Evolutionary conservation across 164 flowering plant genomes (phyloP).

Genomic region (Stephania japonica): DNA sequence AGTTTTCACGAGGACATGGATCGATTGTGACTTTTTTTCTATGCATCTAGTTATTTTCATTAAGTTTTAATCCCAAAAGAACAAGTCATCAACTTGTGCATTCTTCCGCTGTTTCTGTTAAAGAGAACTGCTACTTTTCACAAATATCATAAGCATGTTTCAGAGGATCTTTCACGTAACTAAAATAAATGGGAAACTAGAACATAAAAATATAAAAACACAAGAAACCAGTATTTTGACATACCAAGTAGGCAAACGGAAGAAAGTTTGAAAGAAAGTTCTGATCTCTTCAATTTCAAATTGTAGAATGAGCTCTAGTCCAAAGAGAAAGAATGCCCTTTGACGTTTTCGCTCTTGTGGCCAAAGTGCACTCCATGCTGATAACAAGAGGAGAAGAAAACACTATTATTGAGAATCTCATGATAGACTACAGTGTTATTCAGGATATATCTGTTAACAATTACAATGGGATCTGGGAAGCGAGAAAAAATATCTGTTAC

Average conservation of each 20-base stretch:
- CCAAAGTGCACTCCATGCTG: slow-evolving; percentile 98
- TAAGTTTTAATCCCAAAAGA: neutral
- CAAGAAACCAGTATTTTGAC: neutral
- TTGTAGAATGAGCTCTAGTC: slow-evolving; percentile 81
- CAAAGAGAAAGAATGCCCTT: slow-evolving; percentile 93
- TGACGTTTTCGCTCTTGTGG: slow-evolving; percentile 95
- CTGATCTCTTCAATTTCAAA: slow-evolving; percentile 87
- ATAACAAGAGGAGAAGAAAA: neutral
- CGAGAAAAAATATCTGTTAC: neutral
- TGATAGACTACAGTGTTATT: neutral
- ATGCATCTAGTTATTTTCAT: neutral
- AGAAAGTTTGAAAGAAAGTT: slow-evolving; percentile 80
- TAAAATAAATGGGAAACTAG: neutral
- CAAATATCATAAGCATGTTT: neutral
- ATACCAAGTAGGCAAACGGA: slow-evolving; percentile 84
- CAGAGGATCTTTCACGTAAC: neutral
- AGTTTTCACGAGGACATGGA: neutral
- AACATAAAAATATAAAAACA: neutral
- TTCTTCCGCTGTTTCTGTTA: neutral
- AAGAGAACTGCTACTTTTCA: neutral
- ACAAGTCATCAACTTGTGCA: neutral
- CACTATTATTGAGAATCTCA: neutral
- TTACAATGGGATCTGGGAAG: neutral
- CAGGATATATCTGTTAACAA: neutral
- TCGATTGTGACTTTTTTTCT: neutral